Conservation (phyloP, 768 basidiomycete species). For the Panellus pusillus region DNA sequence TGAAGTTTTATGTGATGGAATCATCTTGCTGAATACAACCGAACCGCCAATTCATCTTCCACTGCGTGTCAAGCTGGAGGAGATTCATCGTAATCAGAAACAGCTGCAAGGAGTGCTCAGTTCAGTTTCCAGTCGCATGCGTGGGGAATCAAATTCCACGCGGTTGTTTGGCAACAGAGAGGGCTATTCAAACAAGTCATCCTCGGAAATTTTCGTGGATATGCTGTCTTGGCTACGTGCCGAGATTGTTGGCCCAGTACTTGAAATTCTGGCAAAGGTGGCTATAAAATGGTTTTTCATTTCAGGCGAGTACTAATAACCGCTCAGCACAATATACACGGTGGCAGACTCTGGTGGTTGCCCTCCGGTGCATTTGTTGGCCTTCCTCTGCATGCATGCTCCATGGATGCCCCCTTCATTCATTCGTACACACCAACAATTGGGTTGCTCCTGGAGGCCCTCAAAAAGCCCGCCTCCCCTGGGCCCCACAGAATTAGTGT, state of each 20-base stretch:
- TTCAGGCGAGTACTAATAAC: too few relatives aligned
- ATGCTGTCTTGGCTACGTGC: background rate
- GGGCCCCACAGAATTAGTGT: background rate
- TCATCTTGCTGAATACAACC: constrained; percentile 15
- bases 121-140: background rate
- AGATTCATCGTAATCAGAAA: background rate
- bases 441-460: constrained; percentile 1
- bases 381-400: constrained; percentile 2
- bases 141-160: background rate
- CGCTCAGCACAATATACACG: background rate
- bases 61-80: background rate
- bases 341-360: constrained; percentile 1
- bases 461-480: background rate
- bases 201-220: background rate
- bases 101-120: constrained; percentile 4
- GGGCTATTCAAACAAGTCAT: background rate
- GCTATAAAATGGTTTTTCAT: background rate
- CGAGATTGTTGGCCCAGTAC: background rate
- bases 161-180: background rate
- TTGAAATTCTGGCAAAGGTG: background rate
- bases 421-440: constrained; percentile 24
- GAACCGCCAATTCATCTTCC: constrained; percentile 1
- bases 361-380: background rate
- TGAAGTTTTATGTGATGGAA: constrained; percentile 17
- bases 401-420: background rate